These are phyloP conservation scores for Fagopyrum homotropicum DNA, from an alignment of 148 eudicot genomes.

Conservation along the genomic window DNA sequence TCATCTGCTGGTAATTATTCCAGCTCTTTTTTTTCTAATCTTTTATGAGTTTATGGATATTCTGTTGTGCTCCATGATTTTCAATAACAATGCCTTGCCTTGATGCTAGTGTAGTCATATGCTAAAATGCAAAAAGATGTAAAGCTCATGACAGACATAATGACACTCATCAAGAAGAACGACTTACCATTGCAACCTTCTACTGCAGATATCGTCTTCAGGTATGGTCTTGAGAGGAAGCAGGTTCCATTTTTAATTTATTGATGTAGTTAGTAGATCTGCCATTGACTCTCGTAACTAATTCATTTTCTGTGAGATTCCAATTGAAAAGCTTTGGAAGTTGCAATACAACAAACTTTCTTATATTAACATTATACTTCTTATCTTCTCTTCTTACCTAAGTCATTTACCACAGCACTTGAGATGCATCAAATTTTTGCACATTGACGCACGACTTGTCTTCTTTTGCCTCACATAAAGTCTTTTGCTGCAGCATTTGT, in stretches of 20 bases:
- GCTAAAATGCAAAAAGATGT: conserved; percentile 68
- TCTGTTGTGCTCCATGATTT: not conserved
- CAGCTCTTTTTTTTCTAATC: not conserved
- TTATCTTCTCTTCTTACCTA: not conserved
- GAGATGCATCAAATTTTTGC: not conserved
- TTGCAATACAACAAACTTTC: not conserved
- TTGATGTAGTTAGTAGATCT: not conserved
- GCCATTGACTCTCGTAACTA: not conserved
- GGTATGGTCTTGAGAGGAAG: conserved; percentile 31
- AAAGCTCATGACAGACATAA: conserved; percentile 56
- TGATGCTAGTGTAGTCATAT: conserved; percentile 49
- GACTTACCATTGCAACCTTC: conserved; percentile 77
- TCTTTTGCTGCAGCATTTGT: conserved; percentile 69
- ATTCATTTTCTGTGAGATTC: not conserved
- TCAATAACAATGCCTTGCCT: conserved; percentile 9
- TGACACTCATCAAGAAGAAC: conserved; percentile 68
- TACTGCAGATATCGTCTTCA: conserved; percentile 80
- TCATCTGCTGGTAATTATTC: conserved; percentile 56
- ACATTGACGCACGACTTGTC: not conserved
- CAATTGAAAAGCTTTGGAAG: not conserved
- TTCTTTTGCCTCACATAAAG: not conserved
- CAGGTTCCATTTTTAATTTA: not conserved
- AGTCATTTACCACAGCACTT: not conserved
- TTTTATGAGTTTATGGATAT: conserved; percentile 3
- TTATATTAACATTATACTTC: not conserved